Evolutionary conservation across 2,329 filamentous ascomycete genomes (phyloP), one percentile per base, ranked within the genome.

Genomic region (Neoarthrinium moseri): DNA sequence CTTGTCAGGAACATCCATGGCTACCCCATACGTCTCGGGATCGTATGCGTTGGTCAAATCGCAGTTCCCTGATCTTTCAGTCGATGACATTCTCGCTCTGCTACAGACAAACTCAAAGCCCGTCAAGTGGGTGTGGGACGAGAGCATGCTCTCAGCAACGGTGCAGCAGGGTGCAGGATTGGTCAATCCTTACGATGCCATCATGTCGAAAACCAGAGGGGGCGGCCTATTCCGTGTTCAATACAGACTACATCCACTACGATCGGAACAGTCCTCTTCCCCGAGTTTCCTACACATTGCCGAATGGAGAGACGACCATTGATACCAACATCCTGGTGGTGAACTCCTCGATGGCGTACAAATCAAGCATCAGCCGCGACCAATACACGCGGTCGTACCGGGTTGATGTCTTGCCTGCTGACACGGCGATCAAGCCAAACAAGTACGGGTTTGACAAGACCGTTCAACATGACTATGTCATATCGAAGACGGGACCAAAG

Each of bases 1-100:
- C 22, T 51, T 67, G 15, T 60, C 57, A 2, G 66, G 65, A 2
- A 68, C 66, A 1, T 66, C 63, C 3, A 68, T 69, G 66, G 59
- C 65, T 1, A 60, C 64, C 1, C 65, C 66, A 1, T 67, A 59
- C 38, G 47, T 63, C 1, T 54, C 62, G 15, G 65, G 56, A 5
- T 60, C 56, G 3, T 66, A 62, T 24, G 66, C 65, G 6, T 56
- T 68, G 6, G 51, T 69, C 7, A 68, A 66, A 43, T 64, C 57
- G 2, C 56, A 57, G 23, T 56, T 56, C 34, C 65, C 63, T 1
- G 34, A 50, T 5, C 39, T 60, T 4, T 58, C 53, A 1, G 46
- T 61, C 2, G 41, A 49, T 1, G 56, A 67, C 34, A 59, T 69
- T 22, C 43, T 57, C 17, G 46, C 53, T 12, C 52, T 59, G 5